These are phyloP conservation scores for Colletotrichum spaethianum DNA, from an alignment of 2,329 filamentous ascomycete species.

Conservation along the genomic window DNA sequence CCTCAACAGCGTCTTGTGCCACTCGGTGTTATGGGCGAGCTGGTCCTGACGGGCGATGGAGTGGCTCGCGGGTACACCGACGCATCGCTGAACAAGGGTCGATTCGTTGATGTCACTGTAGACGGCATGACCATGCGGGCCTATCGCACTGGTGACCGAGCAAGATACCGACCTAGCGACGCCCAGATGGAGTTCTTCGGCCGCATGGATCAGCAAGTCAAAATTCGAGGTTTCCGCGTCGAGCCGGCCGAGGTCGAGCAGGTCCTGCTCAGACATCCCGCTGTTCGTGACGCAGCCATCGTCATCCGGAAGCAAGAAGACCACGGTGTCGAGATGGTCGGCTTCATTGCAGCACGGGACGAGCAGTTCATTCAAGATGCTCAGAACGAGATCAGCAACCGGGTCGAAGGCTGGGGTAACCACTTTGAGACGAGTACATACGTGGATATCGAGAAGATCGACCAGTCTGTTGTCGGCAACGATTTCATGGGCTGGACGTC, in stretches of 20 bases:
- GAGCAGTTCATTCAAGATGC: not conserved
- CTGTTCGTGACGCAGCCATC: conserved; percentile 42
- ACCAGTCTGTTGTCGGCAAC: conserved; percentile 38
- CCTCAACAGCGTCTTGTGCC: conserved; percentile 43
- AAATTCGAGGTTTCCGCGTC: conserved; percentile 49
- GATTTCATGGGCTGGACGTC: conserved; percentile 52
- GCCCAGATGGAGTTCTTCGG: conserved; percentile 47
- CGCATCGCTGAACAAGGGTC: conserved; percentile 17
- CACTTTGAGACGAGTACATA: conserved; percentile 43
- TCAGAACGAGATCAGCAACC: conserved; percentile 16
- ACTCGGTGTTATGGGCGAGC: conserved; percentile 47
- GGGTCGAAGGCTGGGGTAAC: conserved; percentile 43
- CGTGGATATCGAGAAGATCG: conserved; percentile 34
- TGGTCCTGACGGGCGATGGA: conserved; percentile 47
- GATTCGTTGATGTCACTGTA: conserved; percentile 41
- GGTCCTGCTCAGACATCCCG: conserved; percentile 32
- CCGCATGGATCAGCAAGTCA: conserved; percentile 49
- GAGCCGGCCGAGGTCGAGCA: conserved; percentile 49
- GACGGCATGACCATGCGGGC: conserved; percentile 28
- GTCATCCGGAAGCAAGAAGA: conserved; percentile 32
- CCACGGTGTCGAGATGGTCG: conserved; percentile 29
- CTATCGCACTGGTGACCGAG: conserved; percentile 48
- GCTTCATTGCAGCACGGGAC: conserved; percentile 36
- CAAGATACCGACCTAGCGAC: conserved; percentile 43
- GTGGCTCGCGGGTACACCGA: conserved; percentile 46